These are phyloP conservation scores for Limnanthes douglasii DNA, from an alignment of 345 rosid species.

Conservation along the genomic window DNA sequence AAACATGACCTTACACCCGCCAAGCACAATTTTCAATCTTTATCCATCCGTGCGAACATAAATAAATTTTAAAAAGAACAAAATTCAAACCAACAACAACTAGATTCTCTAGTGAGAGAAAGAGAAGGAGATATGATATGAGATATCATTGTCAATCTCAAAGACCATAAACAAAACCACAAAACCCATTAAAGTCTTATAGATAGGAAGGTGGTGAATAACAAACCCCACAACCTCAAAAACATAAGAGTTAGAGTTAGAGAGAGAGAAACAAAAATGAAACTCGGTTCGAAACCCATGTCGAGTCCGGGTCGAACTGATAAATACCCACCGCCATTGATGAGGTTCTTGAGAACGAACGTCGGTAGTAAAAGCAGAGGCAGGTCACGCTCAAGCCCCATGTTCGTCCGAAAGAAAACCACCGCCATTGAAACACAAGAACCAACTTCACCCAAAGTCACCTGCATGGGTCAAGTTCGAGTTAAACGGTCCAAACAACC, in stretches of 20 bases:
- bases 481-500: constrained; percentile 44
- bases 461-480: constrained; percentile 94
- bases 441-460: constrained; percentile 85
- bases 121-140: constrained; percentile 5
- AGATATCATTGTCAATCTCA: too few species aligned
- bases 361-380: constrained; percentile 62
- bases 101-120: constrained; percentile 7
- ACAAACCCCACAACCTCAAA: not conserved
- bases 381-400: constrained; percentile 49
- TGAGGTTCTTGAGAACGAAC: constrained; percentile 67
- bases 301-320: constrained; percentile 91
- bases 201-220: not conserved
- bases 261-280: constrained; percentile 27
- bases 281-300: constrained; percentile 42
- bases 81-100: constrained; percentile 14
- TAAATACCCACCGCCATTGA: constrained; percentile 72
- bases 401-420: constrained; percentile 48
- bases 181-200: not conserved
- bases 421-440: constrained; percentile 56
- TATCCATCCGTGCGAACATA: constrained; percentile 17
- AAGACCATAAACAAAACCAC: not conserved
- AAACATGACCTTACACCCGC: too few species aligned
- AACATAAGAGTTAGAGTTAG: not conserved
- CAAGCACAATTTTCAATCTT: too few species aligned
- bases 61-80: constrained; percentile 1